These are phyloP conservation scores for Tylopilus cervinicoccineus DNA, from an alignment of 768 basidiomycete genomes.

Conservation along the genomic window DNA sequence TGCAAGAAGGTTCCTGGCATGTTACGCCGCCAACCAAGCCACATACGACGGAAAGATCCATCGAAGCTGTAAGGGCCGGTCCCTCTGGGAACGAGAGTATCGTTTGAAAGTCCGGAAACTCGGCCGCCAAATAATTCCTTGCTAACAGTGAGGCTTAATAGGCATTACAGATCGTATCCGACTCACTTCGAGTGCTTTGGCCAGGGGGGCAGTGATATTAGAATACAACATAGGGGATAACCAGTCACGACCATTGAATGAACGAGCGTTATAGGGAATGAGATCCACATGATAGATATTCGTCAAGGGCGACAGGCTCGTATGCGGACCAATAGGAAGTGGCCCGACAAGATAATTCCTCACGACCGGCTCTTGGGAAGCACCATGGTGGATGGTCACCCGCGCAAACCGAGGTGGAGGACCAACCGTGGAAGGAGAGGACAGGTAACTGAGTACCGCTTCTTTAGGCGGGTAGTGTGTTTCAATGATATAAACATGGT, in stretches of 20 bases:
- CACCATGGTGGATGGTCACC: constrained; percentile 51
- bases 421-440: constrained; percentile 23
- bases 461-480: constrained; percentile 45
- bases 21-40: constrained; percentile 50
- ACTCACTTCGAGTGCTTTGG: constrained; percentile 41
- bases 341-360: constrained; percentile 58
- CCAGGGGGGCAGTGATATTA: constrained; percentile 33
- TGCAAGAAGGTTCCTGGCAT: constrained; percentile 50
- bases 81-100: constrained; percentile 45
- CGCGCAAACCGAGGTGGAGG: constrained; percentile 42
- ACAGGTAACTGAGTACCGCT: constrained; percentile 44
- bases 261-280: constrained; percentile 52
- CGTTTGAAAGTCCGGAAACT: constrained; percentile 40
- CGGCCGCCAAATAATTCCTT: constrained; percentile 50
- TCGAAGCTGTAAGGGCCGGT: constrained; percentile 56
- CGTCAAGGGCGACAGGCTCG: constrained; percentile 40
- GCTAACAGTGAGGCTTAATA: not conserved
- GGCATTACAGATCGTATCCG: not conserved
- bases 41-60: constrained; percentile 53
- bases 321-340: constrained; percentile 41
- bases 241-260: constrained; percentile 29
- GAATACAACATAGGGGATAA: constrained; percentile 41
- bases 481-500: constrained; percentile 49
- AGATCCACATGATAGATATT: constrained; percentile 50
- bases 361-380: constrained; percentile 37